phyloP scores from a whole-genome alignment of 2,329 filamentous ascomycete species.

The Knufia fluminis region DNA sequence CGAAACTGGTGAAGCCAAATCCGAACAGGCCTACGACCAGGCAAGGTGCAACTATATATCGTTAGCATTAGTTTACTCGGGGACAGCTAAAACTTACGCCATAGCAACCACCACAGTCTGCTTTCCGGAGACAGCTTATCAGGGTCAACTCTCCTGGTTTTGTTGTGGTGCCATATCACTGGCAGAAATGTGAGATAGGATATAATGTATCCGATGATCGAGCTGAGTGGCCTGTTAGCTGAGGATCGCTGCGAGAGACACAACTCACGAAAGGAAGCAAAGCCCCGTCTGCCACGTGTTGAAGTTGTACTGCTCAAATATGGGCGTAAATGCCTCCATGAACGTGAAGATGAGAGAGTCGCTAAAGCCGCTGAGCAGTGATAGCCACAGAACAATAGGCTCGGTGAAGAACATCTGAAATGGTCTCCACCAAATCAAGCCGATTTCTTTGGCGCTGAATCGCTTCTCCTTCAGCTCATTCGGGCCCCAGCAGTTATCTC shows the following conservation, averaged over 20 bases:
- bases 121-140: slow-evolving; percentile 52
- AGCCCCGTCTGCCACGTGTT: slow-evolving; percentile 40
- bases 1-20: slow-evolving; percentile 52
- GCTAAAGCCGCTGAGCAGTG: slow-evolving; percentile 53
- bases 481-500: slow-evolving; percentile 54
- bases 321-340: slow-evolving; percentile 51
- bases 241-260: background rate
- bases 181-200: slow-evolving; percentile 49
- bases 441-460: slow-evolving; percentile 50
- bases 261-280: slow-evolving; percentile 43
- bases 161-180: slow-evolving; percentile 39
- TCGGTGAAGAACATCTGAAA: slow-evolving; percentile 58
- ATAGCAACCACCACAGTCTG: slow-evolving; percentile 51
- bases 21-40: slow-evolving; percentile 52
- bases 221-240: slow-evolving; percentile 22
- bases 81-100: slow-evolving; percentile 26
- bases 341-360: slow-evolving; percentile 61
- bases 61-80: background rate
- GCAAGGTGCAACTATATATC: slow-evolving; percentile 41
- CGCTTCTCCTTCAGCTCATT: slow-evolving; percentile 47
- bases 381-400: slow-evolving; percentile 54
- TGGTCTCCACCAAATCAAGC: slow-evolving; percentile 50
- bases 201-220: slow-evolving; percentile 49
- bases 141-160: slow-evolving; percentile 31
- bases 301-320: slow-evolving; percentile 54